Evolutionary conservation across 2,329 filamentous ascomycete species (phyloP), one percentile per base, ranked within the genome.

Genomic region (Monosporascus sp.): DNA sequence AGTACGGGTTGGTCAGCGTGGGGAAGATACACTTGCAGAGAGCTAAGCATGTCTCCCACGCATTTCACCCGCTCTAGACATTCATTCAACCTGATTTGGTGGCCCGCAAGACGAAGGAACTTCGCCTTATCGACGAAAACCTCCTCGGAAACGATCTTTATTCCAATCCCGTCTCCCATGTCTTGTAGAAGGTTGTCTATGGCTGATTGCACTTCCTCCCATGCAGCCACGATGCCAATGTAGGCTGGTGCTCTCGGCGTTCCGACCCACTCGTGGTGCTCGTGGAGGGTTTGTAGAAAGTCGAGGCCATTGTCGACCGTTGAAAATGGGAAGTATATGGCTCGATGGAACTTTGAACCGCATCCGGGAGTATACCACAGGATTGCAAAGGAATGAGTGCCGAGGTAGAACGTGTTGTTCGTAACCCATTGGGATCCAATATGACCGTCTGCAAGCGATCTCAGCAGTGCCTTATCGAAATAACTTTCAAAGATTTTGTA

Each of bases 1-100:
- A 8, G 18, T 43, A n/a, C 5, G 3, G 1, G 1, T 31, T 31
- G 3, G 3, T 1, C 9, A 11, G 3, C 0, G 9, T 4, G 27
- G 9, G 5, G 18, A 5, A 9, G n/a, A 20, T 11, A 15, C 2
- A 14, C 18, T 18, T 24, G 5, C 18, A 24, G 11, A 20, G 20
- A 43, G 18, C n/a, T 6, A 43, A 43, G 39, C 7, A 14, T 43
- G 14, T 43, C 39, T 18, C 18, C 3, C 5, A 43, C 8, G 18
- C 39, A 43, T 43, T 43, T 18, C 39, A 43, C n/a, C 9, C 39
- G 39, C 18, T 24, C 18, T 20, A 43, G 39, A 20, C 39, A 43
- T 20, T 20, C 8, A 24, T 18, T 43, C 18, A 43, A 14, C 11
- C 14, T 20, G 20, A 43, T 20, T 14, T 20, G 39, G 39, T 43